Evolutionary conservation across 2,329 filamentous ascomycete genomes (phyloP).

Genomic region (Cadophora luteo-olivacea): DNA sequence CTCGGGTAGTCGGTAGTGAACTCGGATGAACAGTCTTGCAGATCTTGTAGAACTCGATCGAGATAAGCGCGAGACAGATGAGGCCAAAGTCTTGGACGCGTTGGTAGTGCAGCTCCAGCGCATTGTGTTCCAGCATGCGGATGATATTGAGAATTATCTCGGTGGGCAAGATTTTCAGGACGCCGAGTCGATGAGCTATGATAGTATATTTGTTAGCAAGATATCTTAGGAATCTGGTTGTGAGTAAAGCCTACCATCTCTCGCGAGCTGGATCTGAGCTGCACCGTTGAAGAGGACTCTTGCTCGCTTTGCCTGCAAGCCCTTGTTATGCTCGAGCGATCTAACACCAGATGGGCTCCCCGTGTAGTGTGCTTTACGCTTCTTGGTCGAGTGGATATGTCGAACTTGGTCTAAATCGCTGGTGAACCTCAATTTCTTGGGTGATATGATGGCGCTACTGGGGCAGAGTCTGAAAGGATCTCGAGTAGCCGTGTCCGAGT

Average conservation of each 20-base stretch:
- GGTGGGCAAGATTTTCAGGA: neutral
- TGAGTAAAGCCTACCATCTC: neutral
- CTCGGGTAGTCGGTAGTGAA: neutral
- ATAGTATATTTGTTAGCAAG: neutral
- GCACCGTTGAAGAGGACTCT: neutral
- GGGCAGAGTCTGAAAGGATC: neutral
- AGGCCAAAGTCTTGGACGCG: constrained; percentile 5
- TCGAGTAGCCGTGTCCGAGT: neutral
- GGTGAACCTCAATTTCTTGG: neutral
- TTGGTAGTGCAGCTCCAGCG: neutral
- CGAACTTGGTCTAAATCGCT: neutral
- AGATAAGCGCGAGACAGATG: neutral
- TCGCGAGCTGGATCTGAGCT: neutral
- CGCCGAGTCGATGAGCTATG: neutral
- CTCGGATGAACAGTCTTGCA: neutral
- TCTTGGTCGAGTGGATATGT: neutral
- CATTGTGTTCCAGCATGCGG: neutral
- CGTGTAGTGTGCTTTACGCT: neutral
- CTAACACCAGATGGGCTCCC: no score
- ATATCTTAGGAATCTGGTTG: neutral
- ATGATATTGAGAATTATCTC: neutral
- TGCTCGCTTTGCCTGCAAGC: no score
- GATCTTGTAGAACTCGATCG: constrained; percentile 2
- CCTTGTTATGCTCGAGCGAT: neutral
- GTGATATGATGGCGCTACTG: neutral